Base-by-base conservation (phyloP, 1,284 basidiomycete genomes). In the Irpex sp. region DNA sequence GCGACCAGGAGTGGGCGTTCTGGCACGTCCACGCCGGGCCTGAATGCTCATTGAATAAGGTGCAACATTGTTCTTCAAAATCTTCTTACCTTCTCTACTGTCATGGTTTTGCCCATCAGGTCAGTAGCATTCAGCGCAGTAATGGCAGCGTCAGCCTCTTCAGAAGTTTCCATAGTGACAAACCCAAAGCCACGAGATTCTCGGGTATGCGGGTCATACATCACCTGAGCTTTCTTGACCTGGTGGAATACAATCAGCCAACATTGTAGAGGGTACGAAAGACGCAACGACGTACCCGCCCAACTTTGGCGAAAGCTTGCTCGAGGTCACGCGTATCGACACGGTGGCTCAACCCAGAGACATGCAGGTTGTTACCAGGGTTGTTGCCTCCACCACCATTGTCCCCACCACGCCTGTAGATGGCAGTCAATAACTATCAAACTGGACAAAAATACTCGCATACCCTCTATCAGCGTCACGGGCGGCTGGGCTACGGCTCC, bases 101-200 rank as follows among this genome's bases (percentile, higher is more conserved):
- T 90, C 60, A 96, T 82, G 39, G 83, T 80, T 78, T 95, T 95
- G 65, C 95, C 97, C 79, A 90, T 88, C 57, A 97, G 76, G 62
- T 95, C 93, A 64, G 90, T 89, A 55, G 86, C 85, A 75, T 94
- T 92, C 68, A 98, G 79, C 7, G 88, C 90, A 37, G 90, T 85
- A 68, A 98, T 89, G 58, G 93, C 94, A 57, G 92, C 91, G 61
- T 96, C 92, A 4, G 96, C 97, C 71, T 97, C 95, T 68, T 94
- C 93, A 50, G 72, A 75, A 43, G 84, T 84, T 74, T 94, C 93
- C 89, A 97, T 96, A 62, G 95, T 98, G 72, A 99, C 97, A 76
- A 99, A 99, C 53, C 94, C 97, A 71, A 99, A 98, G 46, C 96
- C 97, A 72, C 97, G 93, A 61, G 95, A 95, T 73, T 98, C 96